Evolutionary conservation across 108 stramenopile genomes (phyloP).

Genomic region (Skeletonema costatum): DNA sequence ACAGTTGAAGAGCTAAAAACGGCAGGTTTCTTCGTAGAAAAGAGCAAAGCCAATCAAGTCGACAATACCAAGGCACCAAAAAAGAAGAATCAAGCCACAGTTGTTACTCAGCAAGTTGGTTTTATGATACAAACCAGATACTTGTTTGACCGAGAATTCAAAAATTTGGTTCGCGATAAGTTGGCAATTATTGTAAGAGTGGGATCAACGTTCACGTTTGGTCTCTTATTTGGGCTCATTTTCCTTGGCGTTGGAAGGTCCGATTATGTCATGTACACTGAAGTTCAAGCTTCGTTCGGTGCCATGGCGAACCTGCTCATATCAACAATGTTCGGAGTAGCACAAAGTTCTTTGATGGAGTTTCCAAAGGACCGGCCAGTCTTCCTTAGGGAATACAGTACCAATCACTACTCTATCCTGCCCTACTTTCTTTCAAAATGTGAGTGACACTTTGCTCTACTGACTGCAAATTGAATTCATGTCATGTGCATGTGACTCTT

Average conservation of each 20-base stretch:
- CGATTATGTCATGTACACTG: slow-evolving; percentile 13
- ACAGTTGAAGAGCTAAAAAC: slow-evolving; percentile 39
- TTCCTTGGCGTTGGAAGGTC: slow-evolving; percentile 62
- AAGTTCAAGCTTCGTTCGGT: slow-evolving; percentile 50
- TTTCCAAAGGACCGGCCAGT: slow-evolving; percentile 88
- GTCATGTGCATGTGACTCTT: background rate
- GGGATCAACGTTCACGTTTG: slow-evolving; percentile 51
- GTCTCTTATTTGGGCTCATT: slow-evolving; percentile 64
- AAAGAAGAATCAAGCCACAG: background rate
- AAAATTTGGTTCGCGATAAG: slow-evolving; percentile 56
- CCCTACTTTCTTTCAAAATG: slow-evolving; percentile 70
- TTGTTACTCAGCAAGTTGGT: slow-evolving; percentile 23
- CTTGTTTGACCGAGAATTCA: slow-evolving; percentile 58
- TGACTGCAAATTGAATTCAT: background rate
- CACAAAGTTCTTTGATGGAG: slow-evolving; percentile 69
- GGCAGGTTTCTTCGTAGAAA: slow-evolving; percentile 50
- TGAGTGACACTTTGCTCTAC: slow-evolving; percentile 17
- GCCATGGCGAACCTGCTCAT: slow-evolving; percentile 69
- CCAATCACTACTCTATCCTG: slow-evolving; percentile 73
- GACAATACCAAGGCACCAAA: slow-evolving; percentile 17
- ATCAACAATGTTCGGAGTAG: slow-evolving; percentile 79
- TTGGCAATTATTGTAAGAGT: slow-evolving; percentile 52
- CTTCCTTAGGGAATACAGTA: slow-evolving; percentile 88
- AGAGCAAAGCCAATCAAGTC: slow-evolving; percentile 36
- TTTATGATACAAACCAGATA: slow-evolving; percentile 47